Percentiles rank a stretch among this genome's conserved stretches.
phyloP scores from a whole-genome alignment of 1,139 yeast genomes.

The Candida sanyaensis region DNA sequence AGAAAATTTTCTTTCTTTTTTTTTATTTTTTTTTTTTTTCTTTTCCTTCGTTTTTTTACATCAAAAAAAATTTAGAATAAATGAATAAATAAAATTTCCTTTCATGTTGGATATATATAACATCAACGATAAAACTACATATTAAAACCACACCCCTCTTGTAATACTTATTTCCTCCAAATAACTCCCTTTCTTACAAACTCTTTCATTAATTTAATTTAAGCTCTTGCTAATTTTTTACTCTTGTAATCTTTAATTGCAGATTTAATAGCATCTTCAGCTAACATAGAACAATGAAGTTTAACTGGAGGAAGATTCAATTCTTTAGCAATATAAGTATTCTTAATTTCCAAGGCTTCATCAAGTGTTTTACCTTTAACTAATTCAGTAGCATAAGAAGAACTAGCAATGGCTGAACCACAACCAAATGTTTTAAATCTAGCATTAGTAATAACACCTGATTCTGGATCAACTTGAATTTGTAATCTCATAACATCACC shows the following conservation, averaged over 20 bases:
- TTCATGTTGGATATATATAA: too few species aligned
- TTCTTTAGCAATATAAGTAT: constrained; percentile 91
- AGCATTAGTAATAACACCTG: constrained; percentile 91
- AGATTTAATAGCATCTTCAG: constrained; percentile 97
- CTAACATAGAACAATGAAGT: constrained; percentile 96
- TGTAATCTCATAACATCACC: constrained; percentile 99
- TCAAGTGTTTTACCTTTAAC: constrained; percentile 95
- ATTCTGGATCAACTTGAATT: constrained; percentile 85
- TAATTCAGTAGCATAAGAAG: constrained; percentile 91
- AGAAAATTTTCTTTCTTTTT: too few species aligned
- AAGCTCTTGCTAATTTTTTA: constrained; percentile 47
- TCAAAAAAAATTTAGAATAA: too few species aligned
- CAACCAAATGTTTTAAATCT: constrained; percentile 98
- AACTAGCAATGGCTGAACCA: constrained; percentile 96
- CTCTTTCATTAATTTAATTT: neutral
- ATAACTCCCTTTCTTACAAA: neutral
- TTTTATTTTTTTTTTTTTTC: too few species aligned
- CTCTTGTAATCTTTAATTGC: constrained; percentile 94
- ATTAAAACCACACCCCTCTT: neutral
- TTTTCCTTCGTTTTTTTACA: too few species aligned
- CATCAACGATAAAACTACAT: too few species aligned
- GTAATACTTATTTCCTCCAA: neutral
- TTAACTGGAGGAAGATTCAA: constrained; percentile 95
- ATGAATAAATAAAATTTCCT: too few species aligned
- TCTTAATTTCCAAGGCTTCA: constrained; percentile 88